Evolutionary conservation across 768 basidiomycete genomes (phyloP).

Genomic region (Suillus clintonianus): DNA sequence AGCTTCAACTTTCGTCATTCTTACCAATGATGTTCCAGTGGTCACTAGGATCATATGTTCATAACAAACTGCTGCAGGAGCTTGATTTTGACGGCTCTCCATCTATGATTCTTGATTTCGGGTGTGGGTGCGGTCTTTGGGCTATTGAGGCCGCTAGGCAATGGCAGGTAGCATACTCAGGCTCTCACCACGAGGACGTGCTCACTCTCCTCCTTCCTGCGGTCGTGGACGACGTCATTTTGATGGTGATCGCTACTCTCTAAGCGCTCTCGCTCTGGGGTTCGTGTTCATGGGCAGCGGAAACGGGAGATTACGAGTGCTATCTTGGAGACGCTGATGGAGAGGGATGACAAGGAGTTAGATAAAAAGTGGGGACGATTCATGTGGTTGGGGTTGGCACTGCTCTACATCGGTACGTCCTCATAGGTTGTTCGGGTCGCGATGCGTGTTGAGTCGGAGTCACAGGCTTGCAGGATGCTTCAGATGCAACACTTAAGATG

Average conservation of each 20-base stretch:
- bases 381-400: constrained; percentile 84
- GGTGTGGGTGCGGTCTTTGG: too few species aligned
- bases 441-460: constrained; percentile 9
- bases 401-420: constrained; percentile 85
- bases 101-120: too few species aligned
- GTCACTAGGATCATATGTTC: too few species aligned
- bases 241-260: constrained; percentile 88
- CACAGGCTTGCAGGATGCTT: constrained; percentile 86
- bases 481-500: constrained; percentile 92
- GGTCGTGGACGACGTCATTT: constrained; percentile 76
- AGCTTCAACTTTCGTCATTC: too few species aligned
- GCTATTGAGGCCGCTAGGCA: too few species aligned
- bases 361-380: constrained; percentile 95
- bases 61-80: too few species aligned
- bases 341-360: constrained; percentile 70
- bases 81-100: too few species aligned
- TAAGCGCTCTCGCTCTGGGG: constrained; percentile 87
- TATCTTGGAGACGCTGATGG: constrained; percentile 91
- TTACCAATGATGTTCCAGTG: too few species aligned
- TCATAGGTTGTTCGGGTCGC: not conserved
- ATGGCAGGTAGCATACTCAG: constrained; percentile 91
- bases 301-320: constrained; percentile 90
- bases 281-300: constrained; percentile 96
- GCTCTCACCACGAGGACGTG: constrained; percentile 89
- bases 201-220: constrained; percentile 75